Evolutionary conservation across 2,329 filamentous ascomycete species (phyloP), one percentile per base, ranked within the genome.

Genomic region (Cladosporium sp.): DNA sequence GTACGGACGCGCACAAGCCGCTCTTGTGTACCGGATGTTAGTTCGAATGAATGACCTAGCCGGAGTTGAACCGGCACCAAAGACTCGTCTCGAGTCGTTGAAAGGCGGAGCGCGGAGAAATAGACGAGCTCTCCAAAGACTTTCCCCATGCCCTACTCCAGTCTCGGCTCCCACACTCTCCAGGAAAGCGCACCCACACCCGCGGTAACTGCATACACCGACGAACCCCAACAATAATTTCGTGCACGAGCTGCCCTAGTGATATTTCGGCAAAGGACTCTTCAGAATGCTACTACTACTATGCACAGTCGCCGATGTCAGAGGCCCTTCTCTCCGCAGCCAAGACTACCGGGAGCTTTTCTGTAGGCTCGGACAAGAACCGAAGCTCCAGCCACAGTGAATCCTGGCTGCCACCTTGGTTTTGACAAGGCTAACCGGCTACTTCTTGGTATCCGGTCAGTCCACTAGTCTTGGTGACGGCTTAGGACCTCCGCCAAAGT

Each of bases 341-440:
- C 15, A 30, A 30, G 43, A 17, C 43, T 47, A 3, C 2, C 12
- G n/a, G 22, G 15, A n/a, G 25, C 25, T 47, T 14, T 15, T 30
- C 15, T 8, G 25, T 20, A 17, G 8, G 2, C 20, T 51, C 49
- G 49, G 49, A 39, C 49, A 22, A 39, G 5, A 12, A 22, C 49
- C 49, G 49, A 51, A 28, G 36, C 7, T 19, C 20, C 30, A 51
- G 49, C 47, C 47, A 50, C 30, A 15, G 5, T 20, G 11, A 50
- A 51, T 37, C 20, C 49, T 51, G 49, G 36, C 49, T n/a, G 20
- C 15, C 49, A 28, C 14, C 49, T 51, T 51, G 49, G 25, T 28
- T n/a, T 22, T 37, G 30, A 38, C 49, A 51, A 51, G 49, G 20
- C 49, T 51, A 37, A 34, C 49, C 36, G 49, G 49, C 49, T 39